A percentile compares a stretch with the other conserved stretches of the same genome.
These are phyloP conservation scores for Taphrina communis DNA, from an alignment of 1,139 yeast species.

Conservation along the genomic window DNA sequence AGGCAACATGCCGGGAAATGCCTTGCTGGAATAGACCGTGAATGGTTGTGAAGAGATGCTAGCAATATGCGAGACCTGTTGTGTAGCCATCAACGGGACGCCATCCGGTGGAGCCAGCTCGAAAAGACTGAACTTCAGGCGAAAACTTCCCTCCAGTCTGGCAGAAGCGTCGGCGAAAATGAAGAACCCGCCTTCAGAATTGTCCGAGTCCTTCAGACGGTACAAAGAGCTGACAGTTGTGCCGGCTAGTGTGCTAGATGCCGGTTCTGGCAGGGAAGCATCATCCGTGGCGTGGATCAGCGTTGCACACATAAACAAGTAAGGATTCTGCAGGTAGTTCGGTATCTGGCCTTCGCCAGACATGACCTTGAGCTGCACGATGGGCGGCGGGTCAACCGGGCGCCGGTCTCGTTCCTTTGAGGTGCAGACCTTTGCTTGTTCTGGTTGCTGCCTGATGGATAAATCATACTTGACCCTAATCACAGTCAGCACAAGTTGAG, in stretches of 20 bases:
- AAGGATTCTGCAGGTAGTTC: conserved; percentile 34
- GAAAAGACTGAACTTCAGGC: conserved; percentile 49
- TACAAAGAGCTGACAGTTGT: conserved; percentile 32
- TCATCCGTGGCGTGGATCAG: conserved; percentile 15
- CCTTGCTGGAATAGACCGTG: conserved; percentile 52
- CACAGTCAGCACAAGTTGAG: not conserved
- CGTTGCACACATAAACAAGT: conserved; percentile 33
- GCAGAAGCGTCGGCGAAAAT: conserved; percentile 52
- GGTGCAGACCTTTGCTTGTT: conserved; percentile 35
- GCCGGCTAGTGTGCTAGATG: conserved; percentile 23
- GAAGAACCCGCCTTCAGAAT: conserved; percentile 48
- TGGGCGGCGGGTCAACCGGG: conserved; percentile 41
- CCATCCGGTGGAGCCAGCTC: conserved; percentile 17
- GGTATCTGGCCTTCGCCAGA: not conserved
- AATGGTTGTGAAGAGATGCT: conserved; percentile 48
- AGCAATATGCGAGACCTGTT: conserved; percentile 41
- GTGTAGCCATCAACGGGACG: not conserved
- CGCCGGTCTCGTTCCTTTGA: conserved; percentile 32
- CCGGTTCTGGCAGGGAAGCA: not conserved
- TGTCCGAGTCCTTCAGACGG: conserved; percentile 29
- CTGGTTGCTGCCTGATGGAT: conserved; percentile 37
- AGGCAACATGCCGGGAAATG: conserved; percentile 51
- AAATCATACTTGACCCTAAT: conserved; percentile 20
- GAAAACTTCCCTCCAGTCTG: conserved; percentile 52
- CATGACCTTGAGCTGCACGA: conserved; percentile 27